A percentile compares a stretch with the other conserved stretches of the same genome.
Evolutionary conservation across 139 green algal species (phyloP).

Genomic region (Coelastrella sp.): DNA sequence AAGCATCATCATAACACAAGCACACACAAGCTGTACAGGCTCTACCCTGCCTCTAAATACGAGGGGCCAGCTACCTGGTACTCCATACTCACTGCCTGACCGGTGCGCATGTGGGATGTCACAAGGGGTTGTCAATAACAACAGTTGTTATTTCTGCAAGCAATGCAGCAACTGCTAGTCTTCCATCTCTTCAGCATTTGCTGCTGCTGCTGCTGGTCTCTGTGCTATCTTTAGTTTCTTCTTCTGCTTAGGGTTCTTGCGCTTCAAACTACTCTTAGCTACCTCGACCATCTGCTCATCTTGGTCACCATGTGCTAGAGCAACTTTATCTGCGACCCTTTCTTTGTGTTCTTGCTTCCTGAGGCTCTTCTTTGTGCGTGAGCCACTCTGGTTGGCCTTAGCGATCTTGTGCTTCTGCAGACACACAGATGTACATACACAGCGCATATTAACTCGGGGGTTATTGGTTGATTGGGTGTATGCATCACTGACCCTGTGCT

Average conservation of each 20-base stretch:
- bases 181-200: neutral
- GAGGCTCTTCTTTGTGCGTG: conserved; percentile 27
- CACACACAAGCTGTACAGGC: too few species aligned
- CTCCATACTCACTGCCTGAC: too few species aligned
- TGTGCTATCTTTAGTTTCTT: neutral
- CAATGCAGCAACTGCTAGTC: neutral
- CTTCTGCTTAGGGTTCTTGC: conserved; percentile 33
- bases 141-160: too few species aligned
- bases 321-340: conserved; percentile 20
- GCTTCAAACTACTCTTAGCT: conserved; percentile 26
- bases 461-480: neutral
- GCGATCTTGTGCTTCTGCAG: conserved; percentile 39
- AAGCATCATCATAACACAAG: too few species aligned
- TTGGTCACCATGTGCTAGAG: neutral
- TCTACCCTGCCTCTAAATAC: too few species aligned
- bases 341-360: conserved; percentile 37
- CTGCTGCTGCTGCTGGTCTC: conserved; percentile 5
- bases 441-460: neutral
- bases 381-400: neutral
- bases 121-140: too few species aligned
- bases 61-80: too few species aligned
- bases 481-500: neutral
- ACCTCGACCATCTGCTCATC: conserved; percentile 30
- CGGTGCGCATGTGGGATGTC: too few species aligned
- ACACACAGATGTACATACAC: neutral